These are phyloP conservation scores for Phylloporus sp. DNA, from an alignment of 768 basidiomycete genomes.

Conservation along the genomic window DNA sequence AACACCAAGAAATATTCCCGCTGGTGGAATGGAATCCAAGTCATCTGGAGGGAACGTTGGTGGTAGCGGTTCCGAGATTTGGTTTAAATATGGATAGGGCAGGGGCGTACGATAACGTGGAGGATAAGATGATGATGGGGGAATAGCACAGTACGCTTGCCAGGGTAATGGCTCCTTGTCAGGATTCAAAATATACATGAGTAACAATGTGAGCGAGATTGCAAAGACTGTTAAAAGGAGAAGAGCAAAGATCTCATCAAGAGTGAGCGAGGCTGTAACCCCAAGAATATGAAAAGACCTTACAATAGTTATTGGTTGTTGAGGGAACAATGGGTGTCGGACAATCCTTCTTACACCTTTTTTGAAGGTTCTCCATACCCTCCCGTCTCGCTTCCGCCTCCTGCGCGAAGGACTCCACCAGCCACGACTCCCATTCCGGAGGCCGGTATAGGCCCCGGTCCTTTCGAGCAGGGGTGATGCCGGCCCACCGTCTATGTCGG, in stretches of 20 bases:
- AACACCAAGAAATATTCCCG: slow-evolving; percentile 84
- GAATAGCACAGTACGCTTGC: slow-evolving; percentile 86
- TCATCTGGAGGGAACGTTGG: slow-evolving; percentile 67
- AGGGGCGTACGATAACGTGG: slow-evolving; percentile 41
- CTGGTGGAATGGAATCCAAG: slow-evolving; percentile 73
- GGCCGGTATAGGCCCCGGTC: slow-evolving; percentile 29
- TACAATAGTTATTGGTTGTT: slow-evolving; percentile 78
- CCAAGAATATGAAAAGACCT: slow-evolving; percentile 27
- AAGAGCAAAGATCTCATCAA: slow-evolving; percentile 58
- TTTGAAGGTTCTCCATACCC: slow-evolving; percentile 47
- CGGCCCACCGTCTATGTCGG: slow-evolving; percentile 62
- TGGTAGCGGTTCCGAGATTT: slow-evolving; percentile 23
- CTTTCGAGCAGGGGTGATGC: slow-evolving; percentile 42
- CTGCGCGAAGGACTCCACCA: slow-evolving; percentile 59
- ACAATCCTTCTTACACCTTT: slow-evolving; percentile 53
- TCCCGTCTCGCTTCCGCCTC: slow-evolving; percentile 48
- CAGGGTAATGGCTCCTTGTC: slow-evolving; percentile 94
- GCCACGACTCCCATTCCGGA: slow-evolving; percentile 44
- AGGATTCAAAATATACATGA: slow-evolving; percentile 92
- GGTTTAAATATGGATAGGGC: slow-evolving; percentile 37
- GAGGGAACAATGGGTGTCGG: slow-evolving; percentile 73
- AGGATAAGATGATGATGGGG: slow-evolving; percentile 43
- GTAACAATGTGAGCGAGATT: slow-evolving; percentile 75
- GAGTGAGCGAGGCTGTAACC: slow-evolving; percentile 19
- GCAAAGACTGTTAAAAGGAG: slow-evolving; percentile 78